A percentile compares a stretch with the other conserved stretches of the same genome.
phyloP scores from a whole-genome alignment of 208 protist species.

The Naegleria lovaniensis region DNA sequence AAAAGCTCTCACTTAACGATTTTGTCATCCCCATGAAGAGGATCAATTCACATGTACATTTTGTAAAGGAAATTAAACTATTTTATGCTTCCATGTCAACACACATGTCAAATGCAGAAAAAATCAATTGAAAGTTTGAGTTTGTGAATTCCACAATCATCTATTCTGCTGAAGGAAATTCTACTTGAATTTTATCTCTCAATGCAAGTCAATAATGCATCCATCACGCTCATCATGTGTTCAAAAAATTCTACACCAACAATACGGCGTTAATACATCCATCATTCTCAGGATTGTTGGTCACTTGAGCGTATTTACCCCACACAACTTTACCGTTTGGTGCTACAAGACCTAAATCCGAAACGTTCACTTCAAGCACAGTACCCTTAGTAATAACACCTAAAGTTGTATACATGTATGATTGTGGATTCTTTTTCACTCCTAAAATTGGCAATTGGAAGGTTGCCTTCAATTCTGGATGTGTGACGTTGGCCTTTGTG shows the following conservation, averaged over 20 bases:
- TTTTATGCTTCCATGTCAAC: no score
- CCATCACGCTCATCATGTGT: no score
- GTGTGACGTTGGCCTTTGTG: constrained; percentile 99
- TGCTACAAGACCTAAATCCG: constrained; percentile 98
- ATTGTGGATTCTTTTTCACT: constrained; percentile 99
- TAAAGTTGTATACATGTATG: constrained; percentile 96
- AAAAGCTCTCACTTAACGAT: no score
- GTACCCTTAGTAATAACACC: constrained; percentile 99
- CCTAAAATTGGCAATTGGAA: constrained; percentile 98
- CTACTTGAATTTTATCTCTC: no score
- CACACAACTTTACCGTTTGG: constrained; percentile 97
- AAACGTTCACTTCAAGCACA: constrained; percentile 99
- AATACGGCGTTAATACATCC: constrained; percentile 99
- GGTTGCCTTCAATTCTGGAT: constrained; percentile 98
- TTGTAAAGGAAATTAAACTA: no score
- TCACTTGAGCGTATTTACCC: constrained; percentile 98
- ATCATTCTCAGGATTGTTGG: constrained; percentile 99
- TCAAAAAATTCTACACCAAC: constrained; percentile 81
- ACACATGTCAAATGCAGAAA: no score
- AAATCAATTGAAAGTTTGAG: no score
- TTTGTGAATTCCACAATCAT: no score
- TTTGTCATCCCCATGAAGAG: no score
- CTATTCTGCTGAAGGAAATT: no score
- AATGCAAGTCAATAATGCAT: no score
- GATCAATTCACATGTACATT: no score